These are phyloP conservation scores for Penicillium sp. DNA, from an alignment of 2,329 filamentous ascomycete genomes.

Conservation along the genomic window DNA sequence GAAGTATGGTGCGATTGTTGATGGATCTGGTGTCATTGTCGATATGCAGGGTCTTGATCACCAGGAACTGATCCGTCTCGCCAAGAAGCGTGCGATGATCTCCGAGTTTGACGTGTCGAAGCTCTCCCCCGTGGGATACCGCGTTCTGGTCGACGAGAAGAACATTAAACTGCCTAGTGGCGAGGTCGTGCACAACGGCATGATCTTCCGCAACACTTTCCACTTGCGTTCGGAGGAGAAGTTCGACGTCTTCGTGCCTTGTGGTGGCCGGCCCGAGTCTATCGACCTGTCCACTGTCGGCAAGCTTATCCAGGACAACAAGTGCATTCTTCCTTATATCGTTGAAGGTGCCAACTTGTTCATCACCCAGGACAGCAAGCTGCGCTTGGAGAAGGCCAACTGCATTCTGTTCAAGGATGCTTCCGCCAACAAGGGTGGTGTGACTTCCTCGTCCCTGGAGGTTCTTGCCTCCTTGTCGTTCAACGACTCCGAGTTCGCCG, in stretches of 20 bases:
- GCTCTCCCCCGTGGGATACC: constrained; percentile 84
- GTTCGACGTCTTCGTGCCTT: constrained; percentile 91
- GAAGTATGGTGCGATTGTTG: constrained; percentile 93
- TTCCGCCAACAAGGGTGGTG: constrained; percentile 96
- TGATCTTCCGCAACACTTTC: constrained; percentile 95
- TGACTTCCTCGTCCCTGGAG: constrained; percentile 94
- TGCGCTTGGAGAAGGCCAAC: constrained; percentile 91
- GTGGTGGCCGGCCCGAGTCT: constrained; percentile 92
- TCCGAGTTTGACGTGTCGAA: constrained; percentile 80
- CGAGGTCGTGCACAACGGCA: constrained; percentile 86
- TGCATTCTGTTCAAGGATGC: constrained; percentile 97
- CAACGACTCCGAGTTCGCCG: constrained; percentile 80
- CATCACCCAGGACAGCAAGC: constrained; percentile 97
- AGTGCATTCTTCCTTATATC: constrained; percentile 85
- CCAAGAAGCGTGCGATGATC: constrained; percentile 87
- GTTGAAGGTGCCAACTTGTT: constrained; percentile 98
- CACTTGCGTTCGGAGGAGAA: constrained; percentile 76
- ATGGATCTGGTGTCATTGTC: constrained; percentile 90
- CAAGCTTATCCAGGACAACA: constrained; percentile 87
- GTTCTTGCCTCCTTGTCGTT: constrained; percentile 94
- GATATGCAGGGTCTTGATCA: constrained; percentile 88
- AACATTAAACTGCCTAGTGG: constrained; percentile 86
- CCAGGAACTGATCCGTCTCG: constrained; percentile 78
- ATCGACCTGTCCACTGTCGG: constrained; percentile 87
- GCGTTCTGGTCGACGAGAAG: constrained; percentile 86